Conservation (phyloP, 2,329 filamentous ascomycete species). For the Epichloe sibirici region DNA sequence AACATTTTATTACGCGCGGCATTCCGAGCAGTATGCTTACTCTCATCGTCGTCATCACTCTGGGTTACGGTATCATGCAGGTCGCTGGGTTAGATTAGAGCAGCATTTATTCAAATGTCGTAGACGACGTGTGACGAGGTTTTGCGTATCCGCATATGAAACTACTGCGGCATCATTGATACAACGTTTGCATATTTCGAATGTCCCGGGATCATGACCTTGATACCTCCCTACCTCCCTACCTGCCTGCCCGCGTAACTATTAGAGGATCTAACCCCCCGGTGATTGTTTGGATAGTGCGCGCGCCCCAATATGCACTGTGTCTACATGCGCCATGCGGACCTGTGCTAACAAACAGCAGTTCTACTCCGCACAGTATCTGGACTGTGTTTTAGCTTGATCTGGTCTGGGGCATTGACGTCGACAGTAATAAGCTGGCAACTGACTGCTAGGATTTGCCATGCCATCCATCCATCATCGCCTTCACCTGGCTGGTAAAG, state of each 20-base stretch:
- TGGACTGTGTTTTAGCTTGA: neutral
- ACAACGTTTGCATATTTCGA: no score
- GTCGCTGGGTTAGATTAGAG: slow-evolving; percentile 47
- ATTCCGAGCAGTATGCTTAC: slow-evolving; percentile 77
- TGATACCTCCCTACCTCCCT: neutral
- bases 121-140: neutral
- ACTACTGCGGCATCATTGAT: neutral
- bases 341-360: neutral
- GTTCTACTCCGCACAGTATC: no score
- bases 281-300: neutral
- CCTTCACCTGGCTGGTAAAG: neutral
- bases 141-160: neutral
- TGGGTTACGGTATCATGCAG: slow-evolving; percentile 86
- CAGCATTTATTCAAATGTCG: no score
- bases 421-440: neutral
- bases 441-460: neutral
- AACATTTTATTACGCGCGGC: slow-evolving; percentile 90
- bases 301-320: neutral
- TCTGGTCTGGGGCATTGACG: neutral
- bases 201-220: no score
- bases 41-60: slow-evolving; percentile 68
- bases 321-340: neutral
- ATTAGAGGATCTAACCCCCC: neutral
- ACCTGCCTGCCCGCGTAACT: neutral
- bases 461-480: neutral